Base-by-base conservation (phyloP, 1,284 basidiomycete species). In the Melampsora abietis-canadensis region DNA sequence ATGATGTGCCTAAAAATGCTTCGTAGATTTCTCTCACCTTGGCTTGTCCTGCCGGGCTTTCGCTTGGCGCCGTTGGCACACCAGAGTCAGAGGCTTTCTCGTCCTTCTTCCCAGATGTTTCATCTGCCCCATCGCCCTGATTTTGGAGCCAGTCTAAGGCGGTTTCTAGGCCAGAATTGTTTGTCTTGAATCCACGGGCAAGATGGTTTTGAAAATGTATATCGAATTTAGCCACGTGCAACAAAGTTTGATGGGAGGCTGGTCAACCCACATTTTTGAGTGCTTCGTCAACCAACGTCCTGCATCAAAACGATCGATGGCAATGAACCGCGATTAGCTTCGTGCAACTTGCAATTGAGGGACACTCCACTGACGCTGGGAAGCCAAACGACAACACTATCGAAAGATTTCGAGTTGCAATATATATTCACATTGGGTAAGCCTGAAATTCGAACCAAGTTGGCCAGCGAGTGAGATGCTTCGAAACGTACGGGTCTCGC, bases 121-220 rank as follows among this genome's bases (percentile, higher is more conserved):
- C 21, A 3, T 30, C 40, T 19, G 27, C 12, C 27, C 54, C 37
- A 24, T 69, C 65, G 7, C 27, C 60, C 24, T 48, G 24, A 15
- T 69, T 54, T 46, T 61, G 64, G 17, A 67, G 57, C 72, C 67
- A 67, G 47, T 75, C 67, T 21, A 67, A 40, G 34, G 66, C 65
- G 17, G 30, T 47, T 30, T 67, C 31, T 5, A 75, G 30, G 10
- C 72, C 59, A 46, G 44, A 30, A 19, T 64, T 34, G 21, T 68
- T 37, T 31, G 67, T 69, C 67, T 75, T 40, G 5, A 67, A 24
- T 2, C 44, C n/a, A 54, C 8, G 51, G 21, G 8, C 4, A 54
- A 19, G 6, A n/a, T n/a, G 19, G 24, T 21, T n/a, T 54, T 27
- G 51, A 54, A 19, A 3, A 54, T 54, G 51, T 21, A 27, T 54